Conservation (phyloP, 176 grass and related monocot species). For the Rhynchospora breviuscula region DNA sequence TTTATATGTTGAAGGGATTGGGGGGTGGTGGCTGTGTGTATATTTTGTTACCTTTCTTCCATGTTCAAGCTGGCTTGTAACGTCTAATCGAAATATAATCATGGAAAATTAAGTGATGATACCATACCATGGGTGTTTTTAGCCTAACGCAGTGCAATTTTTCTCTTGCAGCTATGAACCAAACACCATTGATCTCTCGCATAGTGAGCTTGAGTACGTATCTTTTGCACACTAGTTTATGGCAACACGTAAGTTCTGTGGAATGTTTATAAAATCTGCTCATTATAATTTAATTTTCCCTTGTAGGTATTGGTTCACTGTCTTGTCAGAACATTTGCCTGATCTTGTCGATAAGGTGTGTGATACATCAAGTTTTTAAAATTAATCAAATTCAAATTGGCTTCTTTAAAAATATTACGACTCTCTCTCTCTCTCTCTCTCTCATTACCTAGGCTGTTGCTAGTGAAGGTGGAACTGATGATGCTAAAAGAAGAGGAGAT, state of each 20-base stretch:
- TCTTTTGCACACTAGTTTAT: conserved; percentile 21
- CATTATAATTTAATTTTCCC: conserved; percentile 16
- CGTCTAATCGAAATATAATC: background rate
- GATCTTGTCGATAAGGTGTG: conserved; percentile 96
- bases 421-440: background rate
- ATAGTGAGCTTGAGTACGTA: conserved; percentile 81
- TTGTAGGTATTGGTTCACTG: conserved; percentile 85
- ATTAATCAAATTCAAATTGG: conserved; percentile 1
- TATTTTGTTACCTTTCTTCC: background rate
- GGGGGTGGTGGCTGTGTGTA: background rate
- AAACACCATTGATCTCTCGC: conserved; percentile 92
- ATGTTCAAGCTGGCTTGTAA: conserved; percentile 2
- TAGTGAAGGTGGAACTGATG: conserved; percentile 97
- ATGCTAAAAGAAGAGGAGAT: conserved; percentile 91
- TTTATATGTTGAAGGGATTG: background rate
- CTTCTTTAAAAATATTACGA: background rate
- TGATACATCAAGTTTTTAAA: conserved; percentile 15
- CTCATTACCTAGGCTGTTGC: conserved; percentile 74
- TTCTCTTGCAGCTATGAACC: conserved; percentile 83
- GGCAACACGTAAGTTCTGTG: background rate
- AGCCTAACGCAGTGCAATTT: conserved; percentile 11
- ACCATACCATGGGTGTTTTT: background rate
- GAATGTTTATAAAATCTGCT: background rate
- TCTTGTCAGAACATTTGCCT: conserved; percentile 75
- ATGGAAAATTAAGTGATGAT: background rate